Evolutionary conservation across 1,284 basidiomycete species (phyloP).

Genomic region (Termitomyces sp.): DNA sequence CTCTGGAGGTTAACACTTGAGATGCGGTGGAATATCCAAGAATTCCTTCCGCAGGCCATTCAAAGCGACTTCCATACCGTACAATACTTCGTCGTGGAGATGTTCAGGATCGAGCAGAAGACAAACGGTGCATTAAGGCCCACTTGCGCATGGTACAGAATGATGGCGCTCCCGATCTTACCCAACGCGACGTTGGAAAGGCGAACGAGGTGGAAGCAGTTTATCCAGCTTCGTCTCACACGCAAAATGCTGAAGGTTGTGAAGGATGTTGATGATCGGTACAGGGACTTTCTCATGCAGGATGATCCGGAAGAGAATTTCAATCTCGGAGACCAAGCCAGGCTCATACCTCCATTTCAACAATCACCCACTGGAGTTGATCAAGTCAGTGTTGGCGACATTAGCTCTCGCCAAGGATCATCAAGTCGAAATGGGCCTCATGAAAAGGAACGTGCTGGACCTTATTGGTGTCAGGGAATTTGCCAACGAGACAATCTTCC

Average conservation of each 20-base stretch:
- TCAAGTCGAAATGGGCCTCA: slow-evolving; percentile 80
- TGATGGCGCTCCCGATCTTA: slow-evolving; percentile 53
- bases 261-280: slow-evolving; percentile 60
- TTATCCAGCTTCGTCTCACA: slow-evolving; percentile 79
- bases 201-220: slow-evolving; percentile 69
- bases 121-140: slow-evolving; percentile 54
- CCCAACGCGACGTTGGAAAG: slow-evolving; percentile 65
- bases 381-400: slow-evolving; percentile 86
- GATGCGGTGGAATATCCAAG: slow-evolving; percentile 94
- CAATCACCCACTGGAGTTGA: slow-evolving; percentile 84
- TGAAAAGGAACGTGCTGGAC: slow-evolving; percentile 89
- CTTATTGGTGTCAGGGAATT: slow-evolving; percentile 88
- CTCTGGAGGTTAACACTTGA: slow-evolving; percentile 67
- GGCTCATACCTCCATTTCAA: slow-evolving; percentile 76
- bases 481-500: slow-evolving; percentile 76
- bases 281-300: slow-evolving; percentile 57
- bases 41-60: slow-evolving; percentile 83
- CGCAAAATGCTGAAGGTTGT: slow-evolving; percentile 77
- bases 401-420: slow-evolving; percentile 77
- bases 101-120: slow-evolving; percentile 77
- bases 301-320: slow-evolving; percentile 58
- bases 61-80: slow-evolving; percentile 80
- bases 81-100: slow-evolving; percentile 82
- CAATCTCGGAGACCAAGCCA: slow-evolving; percentile 84
- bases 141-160: slow-evolving; percentile 78